A percentile compares a stretch with the other conserved stretches of the same genome.
Evolutionary conservation across 2,329 filamentous ascomycete genomes (phyloP).

Genomic region (Sarocladium kiliense): DNA sequence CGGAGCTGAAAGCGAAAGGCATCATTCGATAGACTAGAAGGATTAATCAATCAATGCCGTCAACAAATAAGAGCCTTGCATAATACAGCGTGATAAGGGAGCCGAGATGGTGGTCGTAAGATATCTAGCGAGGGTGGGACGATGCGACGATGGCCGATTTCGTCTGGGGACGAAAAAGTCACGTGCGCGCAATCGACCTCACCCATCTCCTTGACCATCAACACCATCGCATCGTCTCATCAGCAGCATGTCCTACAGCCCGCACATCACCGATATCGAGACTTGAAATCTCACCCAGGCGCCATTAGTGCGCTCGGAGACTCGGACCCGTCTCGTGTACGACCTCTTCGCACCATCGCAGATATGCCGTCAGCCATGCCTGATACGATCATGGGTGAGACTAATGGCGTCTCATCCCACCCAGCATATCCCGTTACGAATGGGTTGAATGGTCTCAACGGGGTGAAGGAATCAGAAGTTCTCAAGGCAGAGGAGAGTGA

Average conservation of each 20-base stretch:
- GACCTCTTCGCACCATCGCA: not conserved
- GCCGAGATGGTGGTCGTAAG: conserved; percentile 1
- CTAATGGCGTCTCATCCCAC: not conserved
- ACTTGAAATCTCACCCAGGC: not conserved
- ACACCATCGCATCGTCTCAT: not conserved
- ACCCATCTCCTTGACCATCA: not conserved
- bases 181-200: not conserved
- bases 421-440: not conserved
- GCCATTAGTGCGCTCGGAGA: not conserved
- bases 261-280: not conserved
- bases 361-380: conserved; percentile 2
- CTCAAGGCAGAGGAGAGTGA: not conserved
- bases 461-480: not conserved
- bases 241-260: not conserved
- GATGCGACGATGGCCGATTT: not conserved
- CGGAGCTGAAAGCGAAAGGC: conserved; percentile 57
- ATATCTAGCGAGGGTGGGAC: conserved; percentile 1
- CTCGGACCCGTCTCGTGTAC: not conserved
- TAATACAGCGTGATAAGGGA: not conserved
- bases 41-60: not conserved
- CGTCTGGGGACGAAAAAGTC: not conserved
- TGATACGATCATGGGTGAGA: not conserved
- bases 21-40: conserved; percentile 47
- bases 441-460: not conserved
- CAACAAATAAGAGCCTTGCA: not conserved